A percentile compares a stretch with the other conserved stretches of the same genome.
Evolutionary conservation across 306 rosid genomes (phyloP).

Genomic region (barrel medic (Medicago truncatula)): DNA sequence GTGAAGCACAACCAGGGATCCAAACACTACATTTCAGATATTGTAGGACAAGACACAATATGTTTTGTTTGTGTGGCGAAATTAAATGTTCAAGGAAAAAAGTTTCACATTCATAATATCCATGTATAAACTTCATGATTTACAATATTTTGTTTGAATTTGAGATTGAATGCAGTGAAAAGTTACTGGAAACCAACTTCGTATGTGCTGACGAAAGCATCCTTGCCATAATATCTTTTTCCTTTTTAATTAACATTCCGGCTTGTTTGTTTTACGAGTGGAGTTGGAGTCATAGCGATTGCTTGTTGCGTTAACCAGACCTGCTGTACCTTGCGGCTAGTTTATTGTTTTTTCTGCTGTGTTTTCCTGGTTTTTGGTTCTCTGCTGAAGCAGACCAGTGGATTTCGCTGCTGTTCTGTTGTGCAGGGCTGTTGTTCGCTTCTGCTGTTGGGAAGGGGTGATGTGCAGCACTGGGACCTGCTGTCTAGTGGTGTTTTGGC

Average conservation of each 20-base stretch:
- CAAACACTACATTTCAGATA: background rate
- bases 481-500: too few species aligned
- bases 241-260: background rate
- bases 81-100: background rate
- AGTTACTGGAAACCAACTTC: background rate
- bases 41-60: background rate
- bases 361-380: too few species aligned
- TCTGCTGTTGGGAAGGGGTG: too few species aligned
- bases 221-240: background rate
- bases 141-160: background rate
- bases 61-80: background rate
- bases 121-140: background rate
- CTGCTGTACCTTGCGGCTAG: too few species aligned
- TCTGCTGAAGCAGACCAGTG: too few species aligned
- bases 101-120: conserved; percentile 7
- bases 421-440: too few species aligned
- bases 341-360: too few species aligned
- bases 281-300: too few species aligned
- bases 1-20: background rate
- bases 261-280: too few species aligned
- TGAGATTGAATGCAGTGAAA: background rate
- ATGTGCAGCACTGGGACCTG: too few species aligned
- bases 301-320: too few species aligned
- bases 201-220: background rate
- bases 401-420: too few species aligned